Conservation (phyloP, 768 basidiomycete species). For the Cystobasidium onofrii region DNA sequence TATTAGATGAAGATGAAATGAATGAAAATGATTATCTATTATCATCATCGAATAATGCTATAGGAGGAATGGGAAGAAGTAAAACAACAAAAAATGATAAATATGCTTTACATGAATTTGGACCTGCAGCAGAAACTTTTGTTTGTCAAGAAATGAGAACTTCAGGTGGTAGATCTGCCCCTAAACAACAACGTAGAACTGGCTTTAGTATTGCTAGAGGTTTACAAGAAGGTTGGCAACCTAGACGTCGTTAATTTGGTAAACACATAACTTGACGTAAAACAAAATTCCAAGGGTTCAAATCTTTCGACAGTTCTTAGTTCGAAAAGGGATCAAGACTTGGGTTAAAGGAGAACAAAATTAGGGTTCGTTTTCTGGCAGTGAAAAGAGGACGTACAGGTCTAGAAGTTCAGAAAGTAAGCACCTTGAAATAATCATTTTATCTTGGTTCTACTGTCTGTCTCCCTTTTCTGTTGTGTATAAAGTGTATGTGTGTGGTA, state of each 20-base stretch:
- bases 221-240: slow-evolving; percentile 27
- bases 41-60: neutral
- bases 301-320: too few relatives aligned
- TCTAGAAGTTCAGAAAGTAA: too few relatives aligned
- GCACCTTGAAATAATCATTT: too few relatives aligned
- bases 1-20: slow-evolving; percentile 29
- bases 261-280: neutral
- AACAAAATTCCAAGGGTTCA: slow-evolving; percentile 9
- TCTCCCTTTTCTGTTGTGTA: too few relatives aligned
- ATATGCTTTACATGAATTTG: slow-evolving; percentile 89
- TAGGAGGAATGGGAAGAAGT: neutral
- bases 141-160: slow-evolving; percentile 79
- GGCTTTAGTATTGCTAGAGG: slow-evolving; percentile 60
- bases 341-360: too few relatives aligned
- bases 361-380: too few relatives aligned
- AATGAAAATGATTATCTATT: neutral
- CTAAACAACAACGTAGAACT: slow-evolving; percentile 75
- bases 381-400: too few relatives aligned
- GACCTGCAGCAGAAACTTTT: slow-evolving; percentile 91
- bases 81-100: slow-evolving; percentile 47
- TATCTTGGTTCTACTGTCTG: too few relatives aligned
- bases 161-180: slow-evolving; percentile 70
- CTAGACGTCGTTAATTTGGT: neutral
- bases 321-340: too few relatives aligned
- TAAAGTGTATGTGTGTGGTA: too few relatives aligned